Evolutionary conservation across 805 yeast species (phyloP).

Genomic region (Candida krabiensis): DNA sequence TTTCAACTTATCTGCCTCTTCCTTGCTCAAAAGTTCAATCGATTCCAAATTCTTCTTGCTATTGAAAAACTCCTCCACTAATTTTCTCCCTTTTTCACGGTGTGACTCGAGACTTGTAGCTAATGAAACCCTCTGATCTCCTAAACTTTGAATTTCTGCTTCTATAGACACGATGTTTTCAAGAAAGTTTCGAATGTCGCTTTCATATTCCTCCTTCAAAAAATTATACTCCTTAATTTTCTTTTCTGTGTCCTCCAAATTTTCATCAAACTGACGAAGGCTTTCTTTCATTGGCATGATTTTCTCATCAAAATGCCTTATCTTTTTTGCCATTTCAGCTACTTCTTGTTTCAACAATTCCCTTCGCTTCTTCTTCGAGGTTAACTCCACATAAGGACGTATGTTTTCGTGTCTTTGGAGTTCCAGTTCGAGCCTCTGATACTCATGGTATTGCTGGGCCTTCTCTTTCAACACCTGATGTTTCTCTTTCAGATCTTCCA

Average conservation of each 20-base stretch:
- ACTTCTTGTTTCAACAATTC: conserved; percentile 25
- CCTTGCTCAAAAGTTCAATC: conserved; percentile 14
- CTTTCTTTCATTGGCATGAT: conserved; percentile 21
- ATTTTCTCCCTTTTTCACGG: conserved; percentile 32
- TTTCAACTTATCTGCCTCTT: conserved; percentile 24
- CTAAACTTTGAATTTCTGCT: conserved; percentile 30
- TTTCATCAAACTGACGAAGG: conserved; percentile 15
- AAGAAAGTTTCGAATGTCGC: conserved; percentile 2
- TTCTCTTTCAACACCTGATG: conserved; percentile 41
- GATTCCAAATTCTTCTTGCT: conserved; percentile 12
- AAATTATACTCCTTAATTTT: conserved; percentile 9
- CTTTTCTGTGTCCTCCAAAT: conserved; percentile 19
- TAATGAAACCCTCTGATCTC: conserved; percentile 32
- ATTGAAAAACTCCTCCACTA: conserved; percentile 19
- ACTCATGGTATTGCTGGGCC: conserved; percentile 47
- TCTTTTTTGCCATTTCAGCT: conserved; percentile 23
- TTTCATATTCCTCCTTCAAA: conserved; percentile 10
- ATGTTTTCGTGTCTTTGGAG: conserved; percentile 37
- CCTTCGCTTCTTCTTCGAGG: conserved; percentile 37
- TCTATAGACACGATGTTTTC: conserved; percentile 20
- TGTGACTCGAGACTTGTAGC: conserved; percentile 38
- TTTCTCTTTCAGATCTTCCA: conserved; percentile 36
- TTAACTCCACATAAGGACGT: conserved; percentile 36
- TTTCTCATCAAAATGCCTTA: conserved; percentile 23
- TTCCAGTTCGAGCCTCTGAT: conserved; percentile 42